These are phyloP conservation scores for Euphorbia tirucalli DNA, from an alignment of 345 rosid species.

Conservation along the genomic window DNA sequence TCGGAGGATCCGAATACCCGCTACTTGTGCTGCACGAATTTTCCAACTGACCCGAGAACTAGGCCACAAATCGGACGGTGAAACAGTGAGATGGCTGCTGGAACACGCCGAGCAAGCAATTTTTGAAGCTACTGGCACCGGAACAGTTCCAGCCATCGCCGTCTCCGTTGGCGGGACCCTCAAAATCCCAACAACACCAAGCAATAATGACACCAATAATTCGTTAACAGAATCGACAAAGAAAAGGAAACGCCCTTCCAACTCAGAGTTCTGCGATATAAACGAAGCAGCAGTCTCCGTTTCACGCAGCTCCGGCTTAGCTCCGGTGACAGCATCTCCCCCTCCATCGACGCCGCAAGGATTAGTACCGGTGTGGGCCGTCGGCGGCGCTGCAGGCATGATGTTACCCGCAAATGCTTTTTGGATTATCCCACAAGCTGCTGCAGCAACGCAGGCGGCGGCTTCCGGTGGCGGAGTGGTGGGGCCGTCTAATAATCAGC, in stretches of 20 bases:
- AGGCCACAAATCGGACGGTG: constrained; percentile 52
- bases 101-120: constrained; percentile 49
- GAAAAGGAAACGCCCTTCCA: constrained; percentile 37
- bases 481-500: constrained; percentile 9
- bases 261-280: constrained; percentile 33
- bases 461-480: constrained; percentile 1
- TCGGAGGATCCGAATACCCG: constrained; percentile 58
- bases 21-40: constrained; percentile 51
- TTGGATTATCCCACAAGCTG: constrained; percentile 48
- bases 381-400: constrained; percentile 35
- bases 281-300: constrained; percentile 19
- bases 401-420: constrained; percentile 43
- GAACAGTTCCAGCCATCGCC: constrained; percentile 46
- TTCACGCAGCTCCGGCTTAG: constrained; percentile 32
- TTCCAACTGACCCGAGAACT: constrained; percentile 47
- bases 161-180: constrained; percentile 43
- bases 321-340: constrained; percentile 20
- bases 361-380: constrained; percentile 41
- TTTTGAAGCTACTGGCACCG: constrained; percentile 48
- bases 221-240: constrained; percentile 9
- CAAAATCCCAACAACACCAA: constrained; percentile 38
- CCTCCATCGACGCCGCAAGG: constrained; percentile 33
- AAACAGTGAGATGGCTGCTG: constrained; percentile 50
- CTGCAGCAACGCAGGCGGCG: constrained; percentile 3
- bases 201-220: not conserved